Percentiles rank a stretch among this genome's conserved stretches.
Evolutionary conservation across 2,329 filamentous ascomycete species (phyloP).

Genomic region (Remersonia thermophila): DNA sequence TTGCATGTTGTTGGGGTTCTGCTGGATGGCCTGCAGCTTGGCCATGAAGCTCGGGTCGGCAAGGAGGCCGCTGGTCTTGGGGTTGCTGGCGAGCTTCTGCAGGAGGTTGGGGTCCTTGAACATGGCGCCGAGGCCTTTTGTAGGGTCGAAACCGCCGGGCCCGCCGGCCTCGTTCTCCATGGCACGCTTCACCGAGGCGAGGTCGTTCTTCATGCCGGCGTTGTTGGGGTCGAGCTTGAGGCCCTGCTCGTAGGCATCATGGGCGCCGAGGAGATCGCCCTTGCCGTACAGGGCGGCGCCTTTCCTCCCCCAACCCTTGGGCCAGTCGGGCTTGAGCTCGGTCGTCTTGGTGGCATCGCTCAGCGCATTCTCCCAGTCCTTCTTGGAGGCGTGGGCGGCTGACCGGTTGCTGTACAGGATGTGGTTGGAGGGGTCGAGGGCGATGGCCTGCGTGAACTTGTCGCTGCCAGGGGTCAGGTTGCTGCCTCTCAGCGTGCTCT

Average conservation of each 20-base stretch:
- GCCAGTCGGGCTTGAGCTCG: conserved; percentile 93
- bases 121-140: conserved; percentile 72
- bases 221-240: conserved; percentile 86
- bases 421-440: conserved; percentile 77
- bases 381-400: conserved; percentile 75
- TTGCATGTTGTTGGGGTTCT: conserved; percentile 68
- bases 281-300: conserved; percentile 81
- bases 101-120: conserved; percentile 88
- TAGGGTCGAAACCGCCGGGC: conserved; percentile 38
- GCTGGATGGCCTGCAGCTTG: conserved; percentile 70
- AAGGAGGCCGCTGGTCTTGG: conserved; percentile 76
- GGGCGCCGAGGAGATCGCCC: conserved; percentile 72
- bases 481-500: conserved; percentile 4
- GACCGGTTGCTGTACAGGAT: conserved; percentile 98
- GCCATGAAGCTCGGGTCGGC: conserved; percentile 79
- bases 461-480: conserved; percentile 42
- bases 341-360: conserved; percentile 88
- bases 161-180: conserved; percentile 57
- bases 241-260: conserved; percentile 88
- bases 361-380: conserved; percentile 72
- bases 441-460: conserved; percentile 90
- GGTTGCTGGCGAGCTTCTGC: conserved; percentile 83
- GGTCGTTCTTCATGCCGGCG: conserved; percentile 79
- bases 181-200: conserved; percentile 74
- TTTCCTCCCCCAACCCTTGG: conserved; percentile 91